Percentiles rank a stretch among this genome's conserved stretches.
phyloP scores from a whole-genome alignment of 2,329 filamentous ascomycete genomes.

The Hypoxylon sp. region DNA sequence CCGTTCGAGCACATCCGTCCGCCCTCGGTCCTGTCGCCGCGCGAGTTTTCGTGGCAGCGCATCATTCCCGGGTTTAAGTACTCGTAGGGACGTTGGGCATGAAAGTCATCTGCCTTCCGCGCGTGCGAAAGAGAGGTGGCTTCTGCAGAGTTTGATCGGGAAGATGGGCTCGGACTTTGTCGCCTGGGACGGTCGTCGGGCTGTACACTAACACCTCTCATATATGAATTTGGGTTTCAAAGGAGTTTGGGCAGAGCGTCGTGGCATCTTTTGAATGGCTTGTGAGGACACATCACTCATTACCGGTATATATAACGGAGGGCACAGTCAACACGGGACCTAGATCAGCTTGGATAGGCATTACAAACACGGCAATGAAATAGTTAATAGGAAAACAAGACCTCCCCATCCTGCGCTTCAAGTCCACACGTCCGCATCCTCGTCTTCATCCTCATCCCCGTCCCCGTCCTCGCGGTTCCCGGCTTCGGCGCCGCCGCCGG shows the following conservation, averaged over 20 bases:
- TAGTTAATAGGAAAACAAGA: no score
- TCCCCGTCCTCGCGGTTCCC: constrained; percentile 23
- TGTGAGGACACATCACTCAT: constrained; percentile 10
- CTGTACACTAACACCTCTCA: background rate
- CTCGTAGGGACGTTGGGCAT: constrained; percentile 2
- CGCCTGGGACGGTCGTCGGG: background rate
- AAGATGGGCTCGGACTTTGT: background rate
- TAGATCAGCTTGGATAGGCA: background rate
- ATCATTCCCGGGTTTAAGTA: constrained; percentile 1
- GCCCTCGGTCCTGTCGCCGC: background rate
- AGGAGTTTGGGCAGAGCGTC: background rate
- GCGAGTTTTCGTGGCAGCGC: constrained; percentile 6
- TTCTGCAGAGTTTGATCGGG: constrained; percentile 8
- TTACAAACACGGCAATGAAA: background rate
- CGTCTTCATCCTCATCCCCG: constrained; percentile 25
- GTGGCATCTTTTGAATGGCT: background rate
- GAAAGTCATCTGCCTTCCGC: background rate
- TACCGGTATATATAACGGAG: constrained; percentile 7
- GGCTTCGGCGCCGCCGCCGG: no score
- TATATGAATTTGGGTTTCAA: background rate
- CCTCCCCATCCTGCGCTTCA: constrained; percentile 1
- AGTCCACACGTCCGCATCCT: constrained; percentile 23
- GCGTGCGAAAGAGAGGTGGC: background rate
- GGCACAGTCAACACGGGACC: background rate
- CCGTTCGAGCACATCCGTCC: background rate